A percentile compares a stretch with the other conserved stretches of the same genome.
Evolutionary conservation across 1,139 yeast species (phyloP).

Genomic region (Scheffersomyces cryptocercus): DNA sequence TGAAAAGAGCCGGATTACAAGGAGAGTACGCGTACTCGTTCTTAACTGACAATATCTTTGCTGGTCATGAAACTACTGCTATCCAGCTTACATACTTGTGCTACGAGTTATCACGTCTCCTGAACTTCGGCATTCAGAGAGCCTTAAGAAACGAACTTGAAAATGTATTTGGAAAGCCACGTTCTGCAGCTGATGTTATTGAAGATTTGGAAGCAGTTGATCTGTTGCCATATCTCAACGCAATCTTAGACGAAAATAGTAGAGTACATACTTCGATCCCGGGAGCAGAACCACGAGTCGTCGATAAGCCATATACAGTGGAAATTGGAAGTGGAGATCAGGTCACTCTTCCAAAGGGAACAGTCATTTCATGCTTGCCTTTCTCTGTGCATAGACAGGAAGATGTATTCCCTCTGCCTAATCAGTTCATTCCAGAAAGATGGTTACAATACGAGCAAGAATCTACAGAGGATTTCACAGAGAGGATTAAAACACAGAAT

Average conservation of each 20-base stretch:
- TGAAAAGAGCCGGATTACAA: slow-evolving; percentile 32
- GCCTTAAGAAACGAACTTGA: slow-evolving; percentile 45
- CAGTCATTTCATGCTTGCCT: slow-evolving; percentile 64
- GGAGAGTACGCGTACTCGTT: slow-evolving; percentile 42
- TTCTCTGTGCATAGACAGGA: slow-evolving; percentile 61
- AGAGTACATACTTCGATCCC: slow-evolving; percentile 73
- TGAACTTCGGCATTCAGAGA: slow-evolving; percentile 41
- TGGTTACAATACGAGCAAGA: slow-evolving; percentile 51
- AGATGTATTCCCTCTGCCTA: slow-evolving; percentile 51
- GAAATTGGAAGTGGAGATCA: slow-evolving; percentile 20
- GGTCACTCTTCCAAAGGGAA: slow-evolving; percentile 51
- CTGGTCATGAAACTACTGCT: slow-evolving; percentile 81
- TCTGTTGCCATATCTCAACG: slow-evolving; percentile 54
- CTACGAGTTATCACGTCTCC: slow-evolving; percentile 60
- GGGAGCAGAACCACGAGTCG: slow-evolving; percentile 69
- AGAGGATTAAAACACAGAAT: slow-evolving; percentile 47
- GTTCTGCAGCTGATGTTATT: slow-evolving; percentile 23
- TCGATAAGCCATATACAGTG: slow-evolving; percentile 26
- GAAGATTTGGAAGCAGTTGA: slow-evolving; percentile 46
- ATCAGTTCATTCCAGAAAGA: slow-evolving; percentile 57
- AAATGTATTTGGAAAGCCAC: slow-evolving; percentile 30
- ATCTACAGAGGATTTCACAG: slow-evolving; percentile 29
- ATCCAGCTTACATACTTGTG: slow-evolving; percentile 60
- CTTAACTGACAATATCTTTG: slow-evolving; percentile 47
- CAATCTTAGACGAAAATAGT: slow-evolving; percentile 57